Evolutionary conservation across 2,329 filamentous ascomycete species (phyloP).

Genomic region (Ilyonectria mors-panacis): DNA sequence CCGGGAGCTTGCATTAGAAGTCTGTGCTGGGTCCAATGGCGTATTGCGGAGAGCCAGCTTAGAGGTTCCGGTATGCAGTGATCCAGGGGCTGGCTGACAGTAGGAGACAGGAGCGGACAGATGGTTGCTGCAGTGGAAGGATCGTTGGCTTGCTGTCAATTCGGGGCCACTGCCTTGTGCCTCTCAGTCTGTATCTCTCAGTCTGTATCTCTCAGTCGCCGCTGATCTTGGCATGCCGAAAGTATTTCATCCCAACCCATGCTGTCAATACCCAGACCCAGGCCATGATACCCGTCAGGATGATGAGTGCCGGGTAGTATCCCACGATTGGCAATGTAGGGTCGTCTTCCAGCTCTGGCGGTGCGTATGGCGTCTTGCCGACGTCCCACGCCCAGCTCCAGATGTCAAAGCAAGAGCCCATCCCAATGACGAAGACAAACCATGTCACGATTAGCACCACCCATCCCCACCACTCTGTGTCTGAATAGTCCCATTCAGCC

Average conservation of each 20-base stretch:
- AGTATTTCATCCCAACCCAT: constrained; percentile 99
- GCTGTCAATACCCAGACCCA: constrained; percentile 99
- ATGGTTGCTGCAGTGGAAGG: not conserved
- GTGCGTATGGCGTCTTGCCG: constrained; percentile 94
- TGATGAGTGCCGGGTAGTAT: constrained; percentile 95
- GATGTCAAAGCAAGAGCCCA: constrained; percentile 94
- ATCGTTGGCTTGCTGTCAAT: not conserved
- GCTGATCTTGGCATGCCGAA: constrained; percentile 93
- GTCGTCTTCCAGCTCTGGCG: constrained; percentile 95
- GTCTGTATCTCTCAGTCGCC: constrained; percentile 63
- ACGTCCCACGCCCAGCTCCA: constrained; percentile 99
- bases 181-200: not conserved
- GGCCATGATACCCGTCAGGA: constrained; percentile 94
- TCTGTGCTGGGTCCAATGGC: constrained; percentile 3
- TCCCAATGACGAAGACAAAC: constrained; percentile 95
- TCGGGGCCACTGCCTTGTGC: not conserved
- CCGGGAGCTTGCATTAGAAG: not conserved
- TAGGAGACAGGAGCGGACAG: not conserved
- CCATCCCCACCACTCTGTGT: constrained; percentile 99
- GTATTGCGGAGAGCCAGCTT: not conserved
- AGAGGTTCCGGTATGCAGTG: not conserved
- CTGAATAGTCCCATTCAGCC: constrained; percentile 87
- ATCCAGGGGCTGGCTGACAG: not conserved
- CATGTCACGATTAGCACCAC: constrained; percentile 91
- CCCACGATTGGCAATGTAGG: constrained; percentile 94